Base-by-base conservation (phyloP, 352 stramenopile genomes). In the Globisporangium middletonii region DNA sequence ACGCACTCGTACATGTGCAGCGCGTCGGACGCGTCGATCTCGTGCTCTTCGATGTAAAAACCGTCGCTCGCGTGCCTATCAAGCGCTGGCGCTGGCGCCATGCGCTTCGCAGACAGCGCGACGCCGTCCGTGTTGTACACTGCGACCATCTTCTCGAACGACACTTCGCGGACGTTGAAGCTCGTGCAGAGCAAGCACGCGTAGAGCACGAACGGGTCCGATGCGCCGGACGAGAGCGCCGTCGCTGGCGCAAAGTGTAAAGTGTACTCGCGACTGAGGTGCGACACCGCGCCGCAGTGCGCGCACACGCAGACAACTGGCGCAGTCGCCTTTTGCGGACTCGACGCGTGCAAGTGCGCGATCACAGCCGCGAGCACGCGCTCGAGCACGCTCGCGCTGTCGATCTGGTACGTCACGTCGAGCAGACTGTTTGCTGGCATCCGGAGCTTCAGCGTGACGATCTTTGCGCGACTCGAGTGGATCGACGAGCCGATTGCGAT, bases 121-220 rank as follows among this genome's bases (percentile, higher is more conserved):
- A 87, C 64, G 5, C 69, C 77, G 50, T 89, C 77, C 12, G 67
- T 66, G 1, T 59, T 60, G 62, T 78, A 87, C 23, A 82, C 60
- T 19, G 63, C 64, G 15, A 77, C 48, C 51, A 94, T 69, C 27
- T 77, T 79, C 30, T 90, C 83, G 35, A 69, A 72, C 9, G 71
- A 71, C 38, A 73, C 59, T 55, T 94, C 84, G 8, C 84, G 79
- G 3, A 92, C 76, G 48, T 94, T 91, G 60, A 64, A 69, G 48
- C 79, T 92, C 23, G 62, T 72, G 51, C 84, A 94, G 5, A 94
- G 53, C 55, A 89, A 63, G 38, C 84, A 94, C 26, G 71, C 65
- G 56, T 78, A 81, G 5, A 92, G 59, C n/a, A 71, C 55, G 41
- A 85, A 51, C 8, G 60, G 44, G 12, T 77, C 69, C 9, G 70